Conservation (phyloP, 495 filamentous ascomycete species). For the Amniculicola lignicola region DNA sequence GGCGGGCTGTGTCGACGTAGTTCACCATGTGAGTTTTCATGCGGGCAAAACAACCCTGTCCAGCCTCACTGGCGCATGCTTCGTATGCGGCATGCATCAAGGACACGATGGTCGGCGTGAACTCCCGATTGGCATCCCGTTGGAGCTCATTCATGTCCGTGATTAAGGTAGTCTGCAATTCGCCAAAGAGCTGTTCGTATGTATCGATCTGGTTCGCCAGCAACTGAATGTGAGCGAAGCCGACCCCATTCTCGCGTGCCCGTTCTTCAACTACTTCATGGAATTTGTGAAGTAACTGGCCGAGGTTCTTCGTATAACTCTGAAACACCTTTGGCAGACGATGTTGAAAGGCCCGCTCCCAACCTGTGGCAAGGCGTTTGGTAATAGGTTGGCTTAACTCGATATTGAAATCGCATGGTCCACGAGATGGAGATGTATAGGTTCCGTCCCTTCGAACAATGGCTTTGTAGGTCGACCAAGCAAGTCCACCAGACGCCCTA, state of each 20-base stretch:
- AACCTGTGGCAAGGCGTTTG: conserved; percentile 50
- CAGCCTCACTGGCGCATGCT: conserved; percentile 46
- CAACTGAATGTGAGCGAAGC: conserved; percentile 41
- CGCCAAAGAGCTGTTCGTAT: conserved; percentile 44
- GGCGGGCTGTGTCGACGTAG: conserved; percentile 47
- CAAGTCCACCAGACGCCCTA: conserved; percentile 47
- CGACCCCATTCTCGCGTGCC: conserved; percentile 41
- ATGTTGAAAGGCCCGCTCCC: conserved; percentile 56
- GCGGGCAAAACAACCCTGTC: conserved; percentile 49
- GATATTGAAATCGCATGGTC: conserved; percentile 50
- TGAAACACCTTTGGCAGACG: conserved; percentile 44
- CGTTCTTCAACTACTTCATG: conserved; percentile 45
- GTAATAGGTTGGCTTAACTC: conserved; percentile 52
- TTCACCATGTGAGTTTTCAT: conserved; percentile 55
- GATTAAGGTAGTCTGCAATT: conserved; percentile 37
- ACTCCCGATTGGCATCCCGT: conserved; percentile 56
- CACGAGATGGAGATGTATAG: conserved; percentile 35
- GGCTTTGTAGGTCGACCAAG: conserved; percentile 62
- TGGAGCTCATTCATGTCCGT: conserved; percentile 47
- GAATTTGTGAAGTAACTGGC: conserved; percentile 40
- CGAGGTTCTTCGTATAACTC: conserved; percentile 30
- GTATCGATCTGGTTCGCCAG: conserved; percentile 48
- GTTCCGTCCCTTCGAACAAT: conserved; percentile 52
- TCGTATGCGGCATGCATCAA: conserved; percentile 52
- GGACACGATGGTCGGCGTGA: conserved; percentile 50